phyloP scores from a whole-genome alignment of 208 protist species.

The Jaenimonas drosophilae region DNA sequence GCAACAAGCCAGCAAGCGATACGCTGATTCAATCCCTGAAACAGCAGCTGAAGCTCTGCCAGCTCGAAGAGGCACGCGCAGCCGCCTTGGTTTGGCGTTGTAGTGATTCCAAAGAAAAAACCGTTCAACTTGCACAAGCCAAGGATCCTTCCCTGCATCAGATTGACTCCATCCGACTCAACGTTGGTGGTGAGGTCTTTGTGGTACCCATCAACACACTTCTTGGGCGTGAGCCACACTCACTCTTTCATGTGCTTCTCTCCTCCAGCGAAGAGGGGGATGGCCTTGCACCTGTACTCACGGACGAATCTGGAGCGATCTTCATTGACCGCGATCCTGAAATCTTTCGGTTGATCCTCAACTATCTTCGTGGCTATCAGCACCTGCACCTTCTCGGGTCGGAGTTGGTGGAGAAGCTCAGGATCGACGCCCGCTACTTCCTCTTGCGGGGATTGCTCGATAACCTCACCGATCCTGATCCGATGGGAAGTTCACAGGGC shows the following conservation, averaged over 20 bases:
- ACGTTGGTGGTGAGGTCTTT: conserved; percentile 78
- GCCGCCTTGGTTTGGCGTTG: too few species aligned
- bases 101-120: too few species aligned
- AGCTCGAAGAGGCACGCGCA: too few species aligned
- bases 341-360: conserved; percentile 69
- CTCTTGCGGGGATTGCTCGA: conserved; percentile 37
- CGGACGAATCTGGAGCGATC: conserved; percentile 37
- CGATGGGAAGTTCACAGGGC: too few species aligned
- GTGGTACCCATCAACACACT: conserved; percentile 53
- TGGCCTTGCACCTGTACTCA: conserved; percentile 13
- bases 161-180: conserved; percentile 55
- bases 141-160: too few species aligned
- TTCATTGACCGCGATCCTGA: conserved; percentile 85
- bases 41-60: too few species aligned
- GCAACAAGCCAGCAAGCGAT: too few species aligned
- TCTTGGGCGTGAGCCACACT: conserved; percentile 17
- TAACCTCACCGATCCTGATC: conserved; percentile 30
- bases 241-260: conserved; percentile 28
- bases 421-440: conserved; percentile 72
- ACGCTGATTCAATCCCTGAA: too few species aligned
- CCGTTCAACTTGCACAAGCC: too few species aligned
- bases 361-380: conserved; percentile 76
- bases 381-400: conserved; percentile 57
- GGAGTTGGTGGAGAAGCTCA: conserved; percentile 48
- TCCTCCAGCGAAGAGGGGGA: conserved; percentile 2